phyloP scores from a whole-genome alignment of 345 rosid genomes.

The Brassica nigra region DNA sequence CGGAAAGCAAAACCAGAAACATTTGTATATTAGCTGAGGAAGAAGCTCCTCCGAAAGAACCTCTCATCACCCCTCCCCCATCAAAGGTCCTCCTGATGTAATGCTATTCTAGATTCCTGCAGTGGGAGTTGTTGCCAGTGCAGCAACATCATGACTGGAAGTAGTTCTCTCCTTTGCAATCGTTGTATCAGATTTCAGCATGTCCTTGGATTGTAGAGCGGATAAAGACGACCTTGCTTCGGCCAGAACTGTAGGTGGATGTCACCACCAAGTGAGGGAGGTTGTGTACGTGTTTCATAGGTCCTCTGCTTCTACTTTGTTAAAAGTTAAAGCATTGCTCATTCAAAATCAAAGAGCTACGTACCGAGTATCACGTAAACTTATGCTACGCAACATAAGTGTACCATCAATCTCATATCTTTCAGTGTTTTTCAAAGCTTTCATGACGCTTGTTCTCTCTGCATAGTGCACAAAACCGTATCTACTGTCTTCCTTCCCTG shows the following conservation, averaged over 20 bases:
- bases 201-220: constrained; percentile 53
- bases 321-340: constrained; percentile 62
- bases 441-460: constrained; percentile 88
- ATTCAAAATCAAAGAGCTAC: constrained; percentile 39
- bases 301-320: constrained; percentile 97
- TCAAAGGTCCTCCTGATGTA: constrained; percentile 68
- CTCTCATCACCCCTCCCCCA: constrained; percentile 74
- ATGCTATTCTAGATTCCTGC: constrained; percentile 64
- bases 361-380: not conserved
- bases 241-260: constrained; percentile 44
- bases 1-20: constrained; percentile 53
- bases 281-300: constrained; percentile 78
- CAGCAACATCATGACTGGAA: constrained; percentile 43
- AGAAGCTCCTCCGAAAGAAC: constrained; percentile 62
- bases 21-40: constrained; percentile 51
- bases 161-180: constrained; percentile 46
- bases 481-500: constrained; percentile 83
- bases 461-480: constrained; percentile 91
- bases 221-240: constrained; percentile 56
- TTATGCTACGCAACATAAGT: not conserved
- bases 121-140: constrained; percentile 30
- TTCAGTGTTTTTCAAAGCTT: constrained; percentile 80
- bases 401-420: constrained; percentile 91
- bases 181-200: constrained; percentile 54
- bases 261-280: constrained; percentile 63